phyloP scores from a whole-genome alignment of 2,329 filamentous ascomycete genomes.

The Chalara sp. region DNA sequence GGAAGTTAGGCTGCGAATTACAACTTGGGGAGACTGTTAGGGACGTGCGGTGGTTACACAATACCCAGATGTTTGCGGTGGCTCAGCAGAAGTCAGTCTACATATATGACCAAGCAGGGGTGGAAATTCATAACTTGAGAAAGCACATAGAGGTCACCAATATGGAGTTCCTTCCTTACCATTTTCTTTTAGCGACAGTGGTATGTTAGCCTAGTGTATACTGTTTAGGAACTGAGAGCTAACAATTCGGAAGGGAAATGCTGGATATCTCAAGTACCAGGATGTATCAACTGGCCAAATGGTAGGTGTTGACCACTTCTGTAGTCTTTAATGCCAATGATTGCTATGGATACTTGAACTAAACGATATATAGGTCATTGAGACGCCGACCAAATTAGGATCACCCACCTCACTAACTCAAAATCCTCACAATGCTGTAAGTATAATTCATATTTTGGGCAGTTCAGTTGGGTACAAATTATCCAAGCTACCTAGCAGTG shows the following conservation, averaged over 20 bases:
- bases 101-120: constrained; percentile 87
- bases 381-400: constrained; percentile 79
- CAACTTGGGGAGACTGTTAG: constrained; percentile 86
- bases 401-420: constrained; percentile 77
- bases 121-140: constrained; percentile 85
- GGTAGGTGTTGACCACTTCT: constrained; percentile 22
- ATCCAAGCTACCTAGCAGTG: too few species aligned
- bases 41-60: constrained; percentile 88
- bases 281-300: constrained; percentile 91
- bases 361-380: constrained; percentile 44
- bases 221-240: constrained; percentile 1
- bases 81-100: constrained; percentile 96
- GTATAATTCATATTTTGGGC: background rate
- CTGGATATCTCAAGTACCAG: constrained; percentile 85
- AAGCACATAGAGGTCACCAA: constrained; percentile 88
- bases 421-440: constrained; percentile 76
- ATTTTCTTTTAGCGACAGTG: constrained; percentile 85
- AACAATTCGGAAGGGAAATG: constrained; percentile 51
- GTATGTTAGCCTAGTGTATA: constrained; percentile 39
- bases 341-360: too few species aligned
- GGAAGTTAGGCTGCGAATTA: constrained; percentile 84
- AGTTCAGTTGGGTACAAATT: background rate
- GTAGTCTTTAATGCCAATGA: too few species aligned
- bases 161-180: constrained; percentile 94
- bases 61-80: constrained; percentile 89